Percentiles rank a stretch among this genome's conserved stretches.
These are phyloP conservation scores for Sclerotiophoma versabilis DNA, from an alignment of 2,329 filamentous ascomycete genomes.

Conservation along the genomic window DNA sequence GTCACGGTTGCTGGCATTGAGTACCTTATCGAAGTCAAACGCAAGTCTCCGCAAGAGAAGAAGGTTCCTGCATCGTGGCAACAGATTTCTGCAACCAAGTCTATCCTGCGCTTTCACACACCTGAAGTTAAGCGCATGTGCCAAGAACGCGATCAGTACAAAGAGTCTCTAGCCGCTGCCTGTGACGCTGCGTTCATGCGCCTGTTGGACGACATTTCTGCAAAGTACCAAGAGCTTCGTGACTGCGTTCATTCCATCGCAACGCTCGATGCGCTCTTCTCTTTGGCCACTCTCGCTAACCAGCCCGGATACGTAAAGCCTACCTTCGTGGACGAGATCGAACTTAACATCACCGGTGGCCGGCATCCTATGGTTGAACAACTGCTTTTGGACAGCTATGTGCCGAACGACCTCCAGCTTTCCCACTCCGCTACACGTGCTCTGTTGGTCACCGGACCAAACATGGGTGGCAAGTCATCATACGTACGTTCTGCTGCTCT, in stretches of 20 bases:
- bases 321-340: conserved; percentile 67
- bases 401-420: conserved; percentile 84
- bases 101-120: conserved; percentile 89
- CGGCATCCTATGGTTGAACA: conserved; percentile 97
- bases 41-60: conserved; percentile 72
- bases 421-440: conserved; percentile 66
- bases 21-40: conserved; percentile 91
- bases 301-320: conserved; percentile 90
- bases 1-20: conserved; percentile 89
- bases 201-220: conserved; percentile 75
- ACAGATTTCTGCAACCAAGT: conserved; percentile 95
- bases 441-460: conserved; percentile 91
- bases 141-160: conserved; percentile 90
- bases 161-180: conserved; percentile 88
- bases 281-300: conserved; percentile 80
- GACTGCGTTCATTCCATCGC: conserved; percentile 88
- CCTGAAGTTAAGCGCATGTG: conserved; percentile 85
- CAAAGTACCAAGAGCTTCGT: conserved; percentile 87
- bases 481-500: conserved; percentile 94
- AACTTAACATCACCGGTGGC: conserved; percentile 74
- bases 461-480: conserved; percentile 99
- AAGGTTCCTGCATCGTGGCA: conserved; percentile 92
- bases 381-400: conserved; percentile 82
- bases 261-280: conserved; percentile 87
- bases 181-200: conserved; percentile 82